phyloP scores from a whole-genome alignment of 345 rosid species.

The Noccaea caerulescens region DNA sequence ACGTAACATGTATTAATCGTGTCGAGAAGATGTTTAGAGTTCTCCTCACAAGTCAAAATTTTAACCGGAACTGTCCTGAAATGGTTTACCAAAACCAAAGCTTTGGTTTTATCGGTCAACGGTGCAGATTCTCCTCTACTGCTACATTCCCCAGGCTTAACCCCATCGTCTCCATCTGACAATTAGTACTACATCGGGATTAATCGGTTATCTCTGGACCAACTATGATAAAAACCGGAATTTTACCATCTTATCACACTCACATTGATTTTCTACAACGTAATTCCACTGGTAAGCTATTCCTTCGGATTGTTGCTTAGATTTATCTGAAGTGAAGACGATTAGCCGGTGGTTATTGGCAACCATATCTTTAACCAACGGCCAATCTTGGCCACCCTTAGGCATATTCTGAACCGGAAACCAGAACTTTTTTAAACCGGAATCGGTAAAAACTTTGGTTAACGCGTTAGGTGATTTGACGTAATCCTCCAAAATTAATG shows the following conservation, averaged over 20 bases:
- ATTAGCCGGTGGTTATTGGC: conserved; percentile 53
- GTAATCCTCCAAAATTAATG: conserved; percentile 62
- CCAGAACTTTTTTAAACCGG: conserved; percentile 63
- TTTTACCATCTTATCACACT: conserved; percentile 14
- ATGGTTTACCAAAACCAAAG: conserved; percentile 55
- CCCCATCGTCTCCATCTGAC: conserved; percentile 53
- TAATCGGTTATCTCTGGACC: conserved; percentile 19
- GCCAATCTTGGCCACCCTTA: conserved; percentile 58
- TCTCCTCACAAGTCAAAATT: conserved; percentile 46
- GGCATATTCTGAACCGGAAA: conserved; percentile 60
- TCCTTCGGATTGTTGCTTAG: conserved; percentile 56
- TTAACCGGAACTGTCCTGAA: conserved; percentile 49
- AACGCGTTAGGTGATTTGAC: conserved; percentile 56
- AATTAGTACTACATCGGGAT: conserved; percentile 18
- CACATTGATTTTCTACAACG: conserved; percentile 61
- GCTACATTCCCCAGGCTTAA: conserved; percentile 42
- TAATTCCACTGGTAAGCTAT: conserved; percentile 73
- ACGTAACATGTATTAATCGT: conserved; percentile 50
- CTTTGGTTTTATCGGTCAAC: conserved; percentile 53
- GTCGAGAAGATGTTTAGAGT: conserved; percentile 46
- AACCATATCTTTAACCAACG: conserved; percentile 55
- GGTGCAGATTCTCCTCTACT: conserved; percentile 52
- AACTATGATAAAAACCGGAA: conserved; percentile 4
- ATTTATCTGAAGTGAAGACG: conserved; percentile 55
- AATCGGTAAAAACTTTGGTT: conserved; percentile 54